Conservation (phyloP, 2,329 filamentous ascomycete species). For the Ceratocystis papillata region DNA sequence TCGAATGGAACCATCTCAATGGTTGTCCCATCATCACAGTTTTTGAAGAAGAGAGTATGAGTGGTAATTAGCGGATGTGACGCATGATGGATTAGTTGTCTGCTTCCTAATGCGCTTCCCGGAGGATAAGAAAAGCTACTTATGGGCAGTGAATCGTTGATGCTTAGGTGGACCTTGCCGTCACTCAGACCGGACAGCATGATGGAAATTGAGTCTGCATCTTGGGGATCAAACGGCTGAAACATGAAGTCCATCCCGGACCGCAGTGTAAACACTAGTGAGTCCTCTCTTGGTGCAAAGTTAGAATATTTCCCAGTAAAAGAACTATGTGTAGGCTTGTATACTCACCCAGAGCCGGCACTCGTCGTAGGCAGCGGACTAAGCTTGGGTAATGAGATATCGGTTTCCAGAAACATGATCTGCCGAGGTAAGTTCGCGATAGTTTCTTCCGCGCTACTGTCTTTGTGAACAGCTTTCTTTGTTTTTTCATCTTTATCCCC, state of each 20-base stretch:
- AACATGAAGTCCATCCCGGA: slow-evolving; percentile 61
- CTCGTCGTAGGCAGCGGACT: slow-evolving; percentile 54
- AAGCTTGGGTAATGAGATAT: slow-evolving; percentile 64
- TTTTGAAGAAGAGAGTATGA: slow-evolving; percentile 56
- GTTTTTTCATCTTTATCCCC: neutral
- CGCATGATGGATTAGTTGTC: slow-evolving; percentile 47
- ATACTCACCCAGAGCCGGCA: slow-evolving; percentile 50
- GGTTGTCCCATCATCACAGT: slow-evolving; percentile 31
- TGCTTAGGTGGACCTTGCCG: slow-evolving; percentile 62
- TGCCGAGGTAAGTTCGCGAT: slow-evolving; percentile 55
- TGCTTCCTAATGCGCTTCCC: slow-evolving; percentile 25
- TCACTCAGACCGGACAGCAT: slow-evolving; percentile 64
- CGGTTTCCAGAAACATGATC: slow-evolving; percentile 63
- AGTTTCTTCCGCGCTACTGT: slow-evolving; percentile 5
- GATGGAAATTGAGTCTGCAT: slow-evolving; percentile 66
- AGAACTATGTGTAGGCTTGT: too few species aligned
- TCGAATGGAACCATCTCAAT: slow-evolving; percentile 65
- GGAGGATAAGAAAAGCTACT: slow-evolving; percentile 50
- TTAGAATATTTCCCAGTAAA: neutral
- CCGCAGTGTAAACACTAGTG: slow-evolving; percentile 57
- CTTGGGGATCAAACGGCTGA: slow-evolving; percentile 48
- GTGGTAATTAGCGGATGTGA: slow-evolving; percentile 66
- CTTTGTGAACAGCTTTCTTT: slow-evolving; percentile 21
- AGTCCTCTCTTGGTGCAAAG: slow-evolving; percentile 36
- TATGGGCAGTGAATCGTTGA: slow-evolving; percentile 77